phyloP scores from a whole-genome alignment of 139 green algal species.

The Yamagishiella unicocca region DNA sequence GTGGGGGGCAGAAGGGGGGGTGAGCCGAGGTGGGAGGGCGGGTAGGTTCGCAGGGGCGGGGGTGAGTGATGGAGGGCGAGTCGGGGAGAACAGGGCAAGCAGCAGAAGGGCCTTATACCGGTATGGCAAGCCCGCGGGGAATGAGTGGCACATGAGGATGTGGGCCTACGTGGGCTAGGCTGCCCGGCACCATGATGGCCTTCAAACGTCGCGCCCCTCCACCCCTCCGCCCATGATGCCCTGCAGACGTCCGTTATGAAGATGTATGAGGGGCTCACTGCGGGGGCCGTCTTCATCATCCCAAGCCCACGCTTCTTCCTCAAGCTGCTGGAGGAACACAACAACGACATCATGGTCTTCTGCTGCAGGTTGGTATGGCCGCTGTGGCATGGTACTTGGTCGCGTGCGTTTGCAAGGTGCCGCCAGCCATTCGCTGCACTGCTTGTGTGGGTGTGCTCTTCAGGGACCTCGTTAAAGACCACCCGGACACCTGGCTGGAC shows the following conservation, averaged over 20 bases:
- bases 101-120: too few species aligned
- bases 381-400: too few species aligned
- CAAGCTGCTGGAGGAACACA: not conserved
- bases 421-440: too few species aligned
- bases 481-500: not conserved
- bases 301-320: conserved; percentile 10
- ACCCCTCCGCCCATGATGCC: not conserved
- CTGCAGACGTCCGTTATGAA: conserved; percentile 40
- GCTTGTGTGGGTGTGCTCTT: too few species aligned
- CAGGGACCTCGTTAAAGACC: not conserved
- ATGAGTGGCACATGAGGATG: too few species aligned
- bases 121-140: too few species aligned
- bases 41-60: not conserved
- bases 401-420: too few species aligned
- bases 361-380: conserved; percentile 36
- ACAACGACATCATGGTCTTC: conserved; percentile 30
- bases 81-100: not conserved
- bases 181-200: too few species aligned
- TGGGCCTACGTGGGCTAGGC: too few species aligned
- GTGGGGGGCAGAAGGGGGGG: not conserved
- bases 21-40: too few species aligned
- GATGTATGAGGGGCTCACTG: conserved; percentile 34
- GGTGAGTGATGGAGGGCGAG: not conserved
- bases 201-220: not conserved
- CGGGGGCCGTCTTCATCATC: conserved; percentile 27